These are phyloP conservation scores for Phycomyces blakesleeanus DNA, from an alignment of 192 early-diverging fungal genomes.

Conservation along the genomic window DNA sequence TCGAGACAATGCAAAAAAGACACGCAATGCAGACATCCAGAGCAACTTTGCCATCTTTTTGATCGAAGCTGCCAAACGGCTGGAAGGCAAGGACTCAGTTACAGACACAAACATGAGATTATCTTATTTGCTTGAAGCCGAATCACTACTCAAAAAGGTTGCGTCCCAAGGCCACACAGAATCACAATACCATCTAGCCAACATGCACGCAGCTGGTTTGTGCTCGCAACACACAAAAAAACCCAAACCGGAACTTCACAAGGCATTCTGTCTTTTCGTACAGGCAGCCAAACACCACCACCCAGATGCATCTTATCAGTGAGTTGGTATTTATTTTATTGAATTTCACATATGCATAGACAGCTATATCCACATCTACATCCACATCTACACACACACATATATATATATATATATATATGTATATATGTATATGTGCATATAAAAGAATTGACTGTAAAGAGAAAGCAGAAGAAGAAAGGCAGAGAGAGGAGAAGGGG, in stretches of 20 bases:
- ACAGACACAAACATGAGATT: slow-evolving; percentile 31
- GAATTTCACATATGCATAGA: not conserved
- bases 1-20: slow-evolving; percentile 61
- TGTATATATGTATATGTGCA: not conserved
- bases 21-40: slow-evolving; percentile 52
- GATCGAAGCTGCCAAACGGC: slow-evolving; percentile 46
- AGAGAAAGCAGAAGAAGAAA: not conserved
- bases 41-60: slow-evolving; percentile 65
- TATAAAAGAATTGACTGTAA: too few species aligned
- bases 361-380: not conserved
- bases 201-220: slow-evolving; percentile 59
- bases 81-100: not conserved
- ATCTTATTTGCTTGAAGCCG: slow-evolving; percentile 60
- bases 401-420: not conserved
- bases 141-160: slow-evolving; percentile 56
- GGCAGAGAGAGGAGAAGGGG: not conserved
- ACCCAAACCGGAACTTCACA: slow-evolving; percentile 57
- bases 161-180: slow-evolving; percentile 52
- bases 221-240: slow-evolving; percentile 43
- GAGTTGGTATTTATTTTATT: slow-evolving; percentile 4
- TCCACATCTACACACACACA: too few species aligned
- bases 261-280: slow-evolving; percentile 58
- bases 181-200: slow-evolving; percentile 63
- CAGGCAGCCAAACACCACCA: slow-evolving; percentile 64
- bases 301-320: slow-evolving; percentile 56